These are phyloP conservation scores for Crucihimalaya himalaica DNA, from an alignment of 345 rosid species.

Conservation along the genomic window DNA sequence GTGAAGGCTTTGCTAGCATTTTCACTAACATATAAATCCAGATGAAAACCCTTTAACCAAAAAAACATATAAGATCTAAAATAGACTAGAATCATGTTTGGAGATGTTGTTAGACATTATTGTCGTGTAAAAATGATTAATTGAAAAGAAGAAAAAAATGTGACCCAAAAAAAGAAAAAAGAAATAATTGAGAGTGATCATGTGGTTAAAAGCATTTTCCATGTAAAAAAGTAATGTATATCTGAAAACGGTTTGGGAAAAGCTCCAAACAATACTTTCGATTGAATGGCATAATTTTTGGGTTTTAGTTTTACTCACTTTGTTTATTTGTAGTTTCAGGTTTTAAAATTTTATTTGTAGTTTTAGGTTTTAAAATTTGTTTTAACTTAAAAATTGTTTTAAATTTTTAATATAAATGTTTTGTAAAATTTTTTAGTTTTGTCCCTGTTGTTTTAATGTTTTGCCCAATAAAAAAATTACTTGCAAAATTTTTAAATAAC, in stretches of 20 bases:
- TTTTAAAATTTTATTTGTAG: too few relatives aligned
- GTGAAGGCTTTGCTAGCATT: not conserved
- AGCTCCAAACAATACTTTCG: not conserved
- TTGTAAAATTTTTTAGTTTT: too few relatives aligned
- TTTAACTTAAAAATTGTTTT: too few relatives aligned
- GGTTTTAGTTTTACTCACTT: slow-evolving; percentile 20
- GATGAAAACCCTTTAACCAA: too few relatives aligned
- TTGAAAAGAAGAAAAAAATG: too few relatives aligned
- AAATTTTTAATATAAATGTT: slow-evolving; percentile 9
- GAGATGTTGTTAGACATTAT: not conserved
- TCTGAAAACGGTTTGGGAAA: not conserved
- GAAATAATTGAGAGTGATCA: not conserved
- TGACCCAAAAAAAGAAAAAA: too few relatives aligned
- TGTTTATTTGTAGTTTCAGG: too few relatives aligned
- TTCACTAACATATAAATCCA: not conserved
- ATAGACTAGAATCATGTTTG: not conserved
- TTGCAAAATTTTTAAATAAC: too few relatives aligned
- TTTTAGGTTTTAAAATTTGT: too few relatives aligned
- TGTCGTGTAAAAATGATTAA: not conserved
- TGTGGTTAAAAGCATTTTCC: slow-evolving; percentile 1
- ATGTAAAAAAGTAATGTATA: not conserved
- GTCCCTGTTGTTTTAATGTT: too few relatives aligned
- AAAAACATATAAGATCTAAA: not conserved
- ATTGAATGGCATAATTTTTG: slow-evolving; percentile 6
- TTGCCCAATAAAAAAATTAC: too few relatives aligned